Base-by-base conservation (phyloP, 2,329 filamentous ascomycete genomes). In the Akanthomyces dipterigenus region DNA sequence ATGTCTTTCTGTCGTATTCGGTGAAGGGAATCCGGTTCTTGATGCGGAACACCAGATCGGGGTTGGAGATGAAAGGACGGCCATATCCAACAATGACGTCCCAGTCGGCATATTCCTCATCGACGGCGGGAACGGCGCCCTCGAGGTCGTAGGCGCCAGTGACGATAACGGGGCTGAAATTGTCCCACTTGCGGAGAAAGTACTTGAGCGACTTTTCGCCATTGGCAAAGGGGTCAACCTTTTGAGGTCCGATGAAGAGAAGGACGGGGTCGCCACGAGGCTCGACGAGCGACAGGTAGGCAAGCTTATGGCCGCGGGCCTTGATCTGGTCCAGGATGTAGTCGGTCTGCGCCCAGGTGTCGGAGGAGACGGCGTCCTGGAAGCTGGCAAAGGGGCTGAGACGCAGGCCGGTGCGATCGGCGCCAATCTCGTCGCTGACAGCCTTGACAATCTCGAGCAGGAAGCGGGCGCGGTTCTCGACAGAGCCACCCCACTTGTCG, bases 391-490 rank as follows among this genome's bases (percentile, higher is more conserved):
- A 72, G 0, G 71, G 71, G 1, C 69, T 70, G 0, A 88, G 68
- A 2, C 85, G 76, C 56, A 86, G 80, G 8, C 75, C 80, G 16
- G 76, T 74, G 63, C 74, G 74, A 3, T 84, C 75, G 0, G 77
- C 72, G 12, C 83, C 83, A 20, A 78, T 70, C 1, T 72, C 73
- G 1, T 63, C 69, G 22, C 74, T 65, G 5, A 77, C 66, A 34
- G 70, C 69, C 58, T 76, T 69, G 5, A 77, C 72, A 43, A 81
- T 73, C 64, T 83, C 80, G 12, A 80, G 63, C 50, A 78, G 71
- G 50, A 83, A 69, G 5, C 80, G 73, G n/a, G 76, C 76, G 16
- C 80, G 73, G 64, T 82, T 83, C 65, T 80, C 76, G 61, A 82
- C 73, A 31, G 71, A 74, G 5, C 81, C 80, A 12, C 81, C 81